phyloP scores from a whole-genome alignment of 306 rosid species.

The Ziziphus jujuba region DNA sequence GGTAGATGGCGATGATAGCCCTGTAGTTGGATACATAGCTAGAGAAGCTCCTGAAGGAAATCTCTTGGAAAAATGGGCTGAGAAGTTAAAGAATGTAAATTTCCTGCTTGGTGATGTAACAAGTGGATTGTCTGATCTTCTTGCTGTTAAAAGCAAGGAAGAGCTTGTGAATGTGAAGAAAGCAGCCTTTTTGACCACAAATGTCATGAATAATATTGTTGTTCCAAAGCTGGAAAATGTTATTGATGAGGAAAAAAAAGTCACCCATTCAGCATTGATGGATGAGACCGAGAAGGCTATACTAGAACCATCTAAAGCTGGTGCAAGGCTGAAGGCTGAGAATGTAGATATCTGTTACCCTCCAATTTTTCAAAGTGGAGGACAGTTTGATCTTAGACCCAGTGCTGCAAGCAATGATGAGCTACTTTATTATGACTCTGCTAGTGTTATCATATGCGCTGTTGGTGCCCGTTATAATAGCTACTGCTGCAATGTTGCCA shows the following conservation, averaged over 20 bases:
- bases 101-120: conserved; percentile 63
- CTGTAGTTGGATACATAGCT: conserved; percentile 67
- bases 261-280: conserved; percentile 81
- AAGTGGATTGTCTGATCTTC: conserved; percentile 71
- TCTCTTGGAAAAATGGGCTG: conserved; percentile 74
- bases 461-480: conserved; percentile 90
- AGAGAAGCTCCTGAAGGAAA: conserved; percentile 92
- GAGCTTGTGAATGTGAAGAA: conserved; percentile 75
- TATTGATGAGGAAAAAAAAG: conserved; percentile 88
- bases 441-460: conserved; percentile 88
- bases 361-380: conserved; percentile 95
- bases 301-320: conserved; percentile 72
- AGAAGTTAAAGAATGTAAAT: conserved; percentile 54
- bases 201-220: conserved; percentile 77
- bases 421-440: conserved; percentile 72
- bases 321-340: conserved; percentile 69
- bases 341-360: conserved; percentile 96
- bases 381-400: conserved; percentile 86
- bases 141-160: conserved; percentile 62
- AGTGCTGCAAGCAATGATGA: conserved; percentile 97
- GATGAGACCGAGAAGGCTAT: conserved; percentile 91
- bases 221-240: conserved; percentile 85
- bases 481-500: conserved; percentile 85
- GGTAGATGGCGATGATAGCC: conserved; percentile 50
- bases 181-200: conserved; percentile 75